Base-by-base conservation (phyloP, 108 stramenopile genomes). In the Pseudonitzschia delicatissima region DNA sequence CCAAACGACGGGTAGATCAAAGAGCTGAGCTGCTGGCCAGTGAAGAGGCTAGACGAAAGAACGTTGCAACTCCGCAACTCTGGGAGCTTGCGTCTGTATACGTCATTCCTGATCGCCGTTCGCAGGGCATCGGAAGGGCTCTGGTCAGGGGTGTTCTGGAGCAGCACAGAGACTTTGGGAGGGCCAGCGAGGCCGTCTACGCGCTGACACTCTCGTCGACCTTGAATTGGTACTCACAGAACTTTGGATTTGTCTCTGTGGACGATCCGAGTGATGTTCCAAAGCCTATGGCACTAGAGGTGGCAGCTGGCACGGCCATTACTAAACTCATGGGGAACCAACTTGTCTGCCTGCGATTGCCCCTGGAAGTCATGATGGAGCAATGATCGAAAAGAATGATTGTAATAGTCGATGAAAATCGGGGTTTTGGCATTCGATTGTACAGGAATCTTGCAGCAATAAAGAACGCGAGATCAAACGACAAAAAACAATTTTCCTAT, bases 1-100 rank as follows among this genome's bases (percentile, higher is more conserved):
- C 69, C 26, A 57, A 35, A 4, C 48, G 66, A 15, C 39, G 79
- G 13, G n/a, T 23, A 32, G 45, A 67, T 57, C 66, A 72, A 0
- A 45, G 79, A 21, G 62, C 62, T 35, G 32, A 73, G 48, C 18
- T 67, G 37, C 26, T 57, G 66, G 51, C 51, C 25, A 32, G 0
- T 44, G 44, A 32, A 8, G 61, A 65, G 48, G 18, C 2, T 5
- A 0, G 6, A 15, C 5, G 44, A 9, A 28, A 4, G 28, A 28
- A 53, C 7, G 25, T 0, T 7, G 4, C 9, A 11, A 8, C 6
- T 4, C 62, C 62, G 5, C 67, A 49, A 42, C 32, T 80, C 11
- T 80, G 75, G 71, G 79, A 80, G 26, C 40, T 80, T 23, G 62
- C 79, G 18, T 80, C 76, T 31, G 72, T 78, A 5, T 74, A 78